Evolutionary conservation across 2,329 filamentous ascomycete genomes (phyloP), one percentile per base, ranked within the genome.

Genomic region (Dryadomyces quercivorus): DNA sequence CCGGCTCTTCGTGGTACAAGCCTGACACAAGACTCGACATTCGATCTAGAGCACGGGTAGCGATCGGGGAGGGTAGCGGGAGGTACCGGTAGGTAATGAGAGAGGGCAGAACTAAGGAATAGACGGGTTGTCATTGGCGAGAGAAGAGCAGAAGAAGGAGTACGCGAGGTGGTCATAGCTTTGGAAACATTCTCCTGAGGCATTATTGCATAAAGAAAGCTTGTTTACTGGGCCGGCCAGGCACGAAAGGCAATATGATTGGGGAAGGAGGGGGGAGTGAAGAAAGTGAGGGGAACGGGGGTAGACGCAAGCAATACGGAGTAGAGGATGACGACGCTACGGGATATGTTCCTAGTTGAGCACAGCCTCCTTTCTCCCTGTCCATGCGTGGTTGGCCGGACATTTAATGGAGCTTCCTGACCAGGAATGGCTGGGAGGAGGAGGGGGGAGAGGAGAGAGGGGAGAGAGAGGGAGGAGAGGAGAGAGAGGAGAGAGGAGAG

Each of bases 1-100:
- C 31, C 15, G 40, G 42, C 47, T 46, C 46, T 16, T 20, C 31
- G 26, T 31, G 26, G 47, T 50, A 50, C 47, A 13, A 16, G 18
- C n/a, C 2, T 9, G n/a, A 40, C 47, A 53, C 51, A 48, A 38
- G 18, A 45, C 18, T 49, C 15, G 47, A 51, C 50, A 51, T 26
- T 31, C 5, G 22, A 36, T 22, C 15, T 22, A 20, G 42, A 48
- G 54, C 42, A 51, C 20, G 34, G 42, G n/a, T 13, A 46, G 18
- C 18, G 51, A 31, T 36, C 44, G 48, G 48, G 34, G 21, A 38
- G 53, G 36, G 51, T 56, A 56, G 47, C 20, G 47, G 36, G 26
- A 53, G 31, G 55, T 53, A 44, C 13, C 31, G 47, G 42, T 16
- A 53, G 43, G 55, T 53, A 53, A 31, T 38, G 53, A 36, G 50